A percentile compares a stretch with the other conserved stretches of the same genome.
Conservation (phyloP, 768 basidiomycete species). For the Mycena galericulata region DNA sequence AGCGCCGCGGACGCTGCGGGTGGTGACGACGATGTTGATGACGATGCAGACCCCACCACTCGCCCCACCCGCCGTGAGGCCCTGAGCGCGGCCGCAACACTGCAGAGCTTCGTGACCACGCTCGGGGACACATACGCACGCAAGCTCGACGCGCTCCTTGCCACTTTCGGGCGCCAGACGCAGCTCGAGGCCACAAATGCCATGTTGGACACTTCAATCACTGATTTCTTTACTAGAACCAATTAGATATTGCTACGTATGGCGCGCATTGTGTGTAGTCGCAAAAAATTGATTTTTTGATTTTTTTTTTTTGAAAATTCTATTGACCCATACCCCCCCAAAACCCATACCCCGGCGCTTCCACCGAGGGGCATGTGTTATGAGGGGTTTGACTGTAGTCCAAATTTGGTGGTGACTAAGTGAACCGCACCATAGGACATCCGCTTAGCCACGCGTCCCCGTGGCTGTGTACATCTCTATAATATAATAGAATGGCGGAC, state of each 20-base stretch:
- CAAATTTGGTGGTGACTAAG: too few relatives aligned
- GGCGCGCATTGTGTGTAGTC: too few relatives aligned
- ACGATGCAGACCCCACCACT: slow-evolving; percentile 7
- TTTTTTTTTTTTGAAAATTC: slow-evolving; percentile 15
- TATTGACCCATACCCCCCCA: slow-evolving; percentile 22
- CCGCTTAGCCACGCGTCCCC: too few relatives aligned
- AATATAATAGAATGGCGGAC: too few relatives aligned
- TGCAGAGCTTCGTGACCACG: slow-evolving; percentile 36
- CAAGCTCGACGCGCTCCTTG: slow-evolving; percentile 39
- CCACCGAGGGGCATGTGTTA: slow-evolving; percentile 27
- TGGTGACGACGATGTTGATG: slow-evolving; percentile 31
- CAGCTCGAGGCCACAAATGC: slow-evolving; percentile 22
- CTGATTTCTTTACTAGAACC: slow-evolving; percentile 1
- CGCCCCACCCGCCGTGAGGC: slow-evolving; percentile 38
- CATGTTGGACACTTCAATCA: not conserved
- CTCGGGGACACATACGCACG: slow-evolving; percentile 38
- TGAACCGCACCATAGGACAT: too few relatives aligned
- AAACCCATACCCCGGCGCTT: slow-evolving; percentile 26
- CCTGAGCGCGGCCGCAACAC: slow-evolving; percentile 35
- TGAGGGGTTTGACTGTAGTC: slow-evolving; percentile 30
- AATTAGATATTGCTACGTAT: not conserved
- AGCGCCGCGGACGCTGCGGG: too few relatives aligned
- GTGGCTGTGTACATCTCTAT: too few relatives aligned
- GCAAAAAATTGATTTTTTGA: not conserved
- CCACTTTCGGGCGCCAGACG: slow-evolving; percentile 41